These are phyloP conservation scores for Daldinia loculata DNA, from an alignment of 495 filamentous ascomycete species.

Conservation along the genomic window DNA sequence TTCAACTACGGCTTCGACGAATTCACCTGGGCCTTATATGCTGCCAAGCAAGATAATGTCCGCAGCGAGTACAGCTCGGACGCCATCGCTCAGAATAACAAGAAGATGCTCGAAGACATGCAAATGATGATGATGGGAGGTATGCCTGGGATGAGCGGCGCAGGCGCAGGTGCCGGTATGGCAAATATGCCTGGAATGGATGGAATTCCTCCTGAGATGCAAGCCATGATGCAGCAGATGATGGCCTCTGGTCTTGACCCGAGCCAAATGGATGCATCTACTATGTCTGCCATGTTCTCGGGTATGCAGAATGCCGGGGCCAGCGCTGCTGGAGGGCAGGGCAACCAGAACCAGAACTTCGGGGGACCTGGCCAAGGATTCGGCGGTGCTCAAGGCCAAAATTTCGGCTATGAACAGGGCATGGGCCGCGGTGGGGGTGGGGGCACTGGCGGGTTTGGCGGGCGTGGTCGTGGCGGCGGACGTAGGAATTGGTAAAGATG, in stretches of 20 bases:
- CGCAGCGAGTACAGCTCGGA: constrained; percentile 70
- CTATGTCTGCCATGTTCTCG: constrained; percentile 60
- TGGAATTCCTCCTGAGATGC: constrained; percentile 79
- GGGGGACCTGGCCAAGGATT: constrained; percentile 57
- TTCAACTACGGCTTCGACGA: constrained; percentile 99
- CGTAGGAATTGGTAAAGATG: constrained; percentile 47
- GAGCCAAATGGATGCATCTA: constrained; percentile 73
- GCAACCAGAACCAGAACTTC: constrained; percentile 58
- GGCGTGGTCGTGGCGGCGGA: constrained; percentile 54
- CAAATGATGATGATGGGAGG: constrained; percentile 86
- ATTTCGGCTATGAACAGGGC: constrained; percentile 64
- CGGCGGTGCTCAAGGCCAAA: constrained; percentile 60
- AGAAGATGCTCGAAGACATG: constrained; percentile 89
- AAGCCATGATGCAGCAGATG: constrained; percentile 83
- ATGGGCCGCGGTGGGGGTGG: constrained; percentile 58
- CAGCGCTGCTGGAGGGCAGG: constrained; percentile 47
- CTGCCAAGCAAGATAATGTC: constrained; percentile 82
- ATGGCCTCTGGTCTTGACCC: constrained; percentile 85
- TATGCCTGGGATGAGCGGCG: constrained; percentile 65
- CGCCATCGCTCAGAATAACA: constrained; percentile 71
- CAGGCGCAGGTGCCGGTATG: constrained; percentile 62
- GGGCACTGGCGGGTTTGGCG: constrained; percentile 58
- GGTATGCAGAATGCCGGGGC: constrained; percentile 55
- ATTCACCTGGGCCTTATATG: constrained; percentile 97
- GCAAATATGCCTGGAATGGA: constrained; percentile 74